Base-by-base conservation (phyloP, 805 yeast genomes). In the Nakazawaea molendinolei region DNA sequence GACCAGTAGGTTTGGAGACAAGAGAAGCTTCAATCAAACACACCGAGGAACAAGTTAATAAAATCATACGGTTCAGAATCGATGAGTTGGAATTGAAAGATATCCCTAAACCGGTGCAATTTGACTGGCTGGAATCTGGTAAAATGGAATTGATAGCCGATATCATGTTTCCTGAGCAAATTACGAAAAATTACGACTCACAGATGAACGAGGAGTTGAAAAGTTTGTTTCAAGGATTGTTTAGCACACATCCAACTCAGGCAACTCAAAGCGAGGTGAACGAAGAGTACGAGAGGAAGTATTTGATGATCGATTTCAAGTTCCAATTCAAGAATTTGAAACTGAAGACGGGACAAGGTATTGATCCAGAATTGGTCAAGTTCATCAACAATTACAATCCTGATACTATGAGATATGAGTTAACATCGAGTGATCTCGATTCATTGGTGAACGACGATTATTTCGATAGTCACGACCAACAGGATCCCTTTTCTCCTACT, bases 41-140 rank as follows among this genome's bases (percentile, higher is more conserved):
- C n/a, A n/a, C n/a, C n/a, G n/a, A n/a, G n/a, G n/a, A n/a, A n/a
- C n/a, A n/a, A n/a, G n/a, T n/a, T n/a, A n/a, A n/a, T n/a, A n/a
- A n/a, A 41, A 64, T 70, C 16, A 67, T 76, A 8, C 56, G 79
- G 42, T 49, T 74, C 28, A 49, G 65, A 38, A 46, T 63, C 10
- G 67, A 63, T 44, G 57, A 52, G 43, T 43, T 63, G 13, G 67
- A 63, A 40, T 37, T 63, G 21, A 49, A 58, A 8, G 47, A 46
- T 25, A 44, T 53, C 16, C 50, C 44, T 10, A 43, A 46, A 8
- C 39, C 48, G 15, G 65, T 66, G 49, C 69, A 75, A 43, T 75
- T 82, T 49, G 79, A 77, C 49, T 84, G 92, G 94, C 55, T 84
- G 9, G 68, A 70, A 18, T 75, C 74, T 31, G 90, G 92, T 4